Evolutionary conservation across 1,139 yeast genomes (phyloP).

Genomic region (Wickerhamomyces sp.): DNA sequence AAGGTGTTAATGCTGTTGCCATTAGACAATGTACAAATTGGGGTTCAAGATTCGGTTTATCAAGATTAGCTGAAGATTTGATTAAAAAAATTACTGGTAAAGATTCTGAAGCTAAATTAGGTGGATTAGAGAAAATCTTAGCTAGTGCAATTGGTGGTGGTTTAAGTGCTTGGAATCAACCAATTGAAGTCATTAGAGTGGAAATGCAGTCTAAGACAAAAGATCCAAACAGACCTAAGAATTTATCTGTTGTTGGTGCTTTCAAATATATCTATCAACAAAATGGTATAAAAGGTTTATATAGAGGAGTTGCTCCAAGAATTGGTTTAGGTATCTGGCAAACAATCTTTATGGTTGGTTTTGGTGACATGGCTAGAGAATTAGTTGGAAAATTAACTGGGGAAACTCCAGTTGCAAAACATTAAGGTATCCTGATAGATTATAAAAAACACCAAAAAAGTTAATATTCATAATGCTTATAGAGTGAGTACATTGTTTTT

Average conservation of each 20-base stretch:
- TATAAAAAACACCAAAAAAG: too few species aligned
- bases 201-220: slow-evolving; percentile 94
- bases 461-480: too few species aligned
- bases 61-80: slow-evolving; percentile 85
- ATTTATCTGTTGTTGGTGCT: slow-evolving; percentile 75
- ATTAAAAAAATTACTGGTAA: slow-evolving; percentile 65
- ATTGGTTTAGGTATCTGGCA: slow-evolving; percentile 97
- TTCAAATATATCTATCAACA: slow-evolving; percentile 75
- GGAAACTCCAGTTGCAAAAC: slow-evolving; percentile 44
- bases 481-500: too few species aligned
- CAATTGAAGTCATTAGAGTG: slow-evolving; percentile 94
- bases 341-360: slow-evolving; percentile 98
- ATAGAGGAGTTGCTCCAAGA: slow-evolving; percentile 96
- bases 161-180: slow-evolving; percentile 97
- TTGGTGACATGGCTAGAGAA: slow-evolving; percentile 87
- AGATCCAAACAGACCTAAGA: slow-evolving; percentile 95
- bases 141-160: slow-evolving; percentile 97
- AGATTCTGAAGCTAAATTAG: slow-evolving; percentile 54
- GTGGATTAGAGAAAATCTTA: slow-evolving; percentile 72
- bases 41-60: slow-evolving; percentile 95
- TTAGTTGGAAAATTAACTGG: slow-evolving; percentile 55
- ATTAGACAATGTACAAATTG: slow-evolving; percentile 98
- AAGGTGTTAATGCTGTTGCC: slow-evolving; percentile 99
- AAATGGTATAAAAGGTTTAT: slow-evolving; percentile 85
- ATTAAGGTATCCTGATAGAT: slow-evolving; percentile 20